Conservation (phyloP, 1,139 yeast species). For the Candida neerlandica region DNA sequence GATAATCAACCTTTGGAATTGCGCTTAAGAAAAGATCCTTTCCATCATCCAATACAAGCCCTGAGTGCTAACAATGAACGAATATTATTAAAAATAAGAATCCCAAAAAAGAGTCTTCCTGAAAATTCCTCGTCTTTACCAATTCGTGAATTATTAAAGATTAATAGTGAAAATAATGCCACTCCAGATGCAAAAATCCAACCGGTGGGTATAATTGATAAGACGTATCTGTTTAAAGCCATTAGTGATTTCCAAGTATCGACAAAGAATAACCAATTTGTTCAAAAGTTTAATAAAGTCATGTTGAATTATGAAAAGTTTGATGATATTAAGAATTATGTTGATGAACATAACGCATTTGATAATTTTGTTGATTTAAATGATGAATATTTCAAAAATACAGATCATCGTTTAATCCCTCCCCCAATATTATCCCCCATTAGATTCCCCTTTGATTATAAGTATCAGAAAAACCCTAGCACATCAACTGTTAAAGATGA, state of each 20-base stretch:
- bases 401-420: conserved; percentile 75
- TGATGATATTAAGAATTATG: conserved; percentile 43
- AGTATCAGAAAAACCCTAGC: conserved; percentile 43
- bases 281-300: conserved; percentile 32
- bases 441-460: conserved; percentile 70
- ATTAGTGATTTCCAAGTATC: conserved; percentile 85
- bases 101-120: conserved; percentile 59
- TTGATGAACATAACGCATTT: conserved; percentile 40
- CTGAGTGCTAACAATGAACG: conserved; percentile 59
- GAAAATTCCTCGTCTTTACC: conserved; percentile 49
- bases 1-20: conserved; percentile 41
- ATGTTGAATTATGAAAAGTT: conserved; percentile 29
- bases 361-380: conserved; percentile 36
- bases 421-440: conserved; percentile 83
- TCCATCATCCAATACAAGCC: conserved; percentile 79
- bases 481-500: conserved; percentile 66
- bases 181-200: conserved; percentile 41
- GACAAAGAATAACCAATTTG: conserved; percentile 58
- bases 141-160: conserved; percentile 52
- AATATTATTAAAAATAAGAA: conserved; percentile 64
- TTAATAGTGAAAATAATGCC: conserved; percentile 16
- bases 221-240: conserved; percentile 77
- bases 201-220: conserved; percentile 71
- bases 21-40: conserved; percentile 65
- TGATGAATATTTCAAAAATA: conserved; percentile 18